Evolutionary conservation across 2,329 filamentous ascomycete species (phyloP).

Genomic region (Alternaria conjuncta): DNA sequence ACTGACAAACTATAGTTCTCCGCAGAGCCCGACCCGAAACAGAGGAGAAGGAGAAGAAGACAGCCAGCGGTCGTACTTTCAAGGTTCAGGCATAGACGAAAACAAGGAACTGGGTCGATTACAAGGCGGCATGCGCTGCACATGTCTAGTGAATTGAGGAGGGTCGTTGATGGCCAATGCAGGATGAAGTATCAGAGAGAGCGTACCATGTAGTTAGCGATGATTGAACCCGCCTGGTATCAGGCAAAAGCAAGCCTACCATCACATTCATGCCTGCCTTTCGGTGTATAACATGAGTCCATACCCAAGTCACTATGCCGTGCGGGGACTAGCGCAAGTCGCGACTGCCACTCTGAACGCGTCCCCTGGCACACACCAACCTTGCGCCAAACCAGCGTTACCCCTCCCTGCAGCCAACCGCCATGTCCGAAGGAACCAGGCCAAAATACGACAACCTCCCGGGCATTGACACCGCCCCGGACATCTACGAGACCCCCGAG

Average conservation of each 20-base stretch:
- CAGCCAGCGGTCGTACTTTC: conserved; percentile 94
- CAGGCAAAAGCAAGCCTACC: background rate
- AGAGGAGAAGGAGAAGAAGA: conserved; percentile 98
- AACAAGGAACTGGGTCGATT: background rate
- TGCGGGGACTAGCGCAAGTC: conserved; percentile 15
- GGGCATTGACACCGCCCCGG: conserved; percentile 77
- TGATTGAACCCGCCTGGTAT: background rate
- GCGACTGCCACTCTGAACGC: conserved; percentile 28
- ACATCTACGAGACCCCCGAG: conserved; percentile 96
- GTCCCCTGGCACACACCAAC: conserved; percentile 16
- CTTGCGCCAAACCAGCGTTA: conserved; percentile 10
- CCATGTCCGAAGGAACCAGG: conserved; percentile 42
- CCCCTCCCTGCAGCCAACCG: conserved; percentile 5
- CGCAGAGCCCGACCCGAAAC: conserved; percentile 93
- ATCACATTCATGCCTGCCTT: background rate
- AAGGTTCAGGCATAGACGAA: conserved; percentile 59
- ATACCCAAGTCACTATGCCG: conserved; percentile 1
- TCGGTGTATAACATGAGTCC: background rate
- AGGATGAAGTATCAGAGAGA: background rate
- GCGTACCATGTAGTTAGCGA: background rate
- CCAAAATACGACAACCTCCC: conserved; percentile 59
- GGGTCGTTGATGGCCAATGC: background rate
- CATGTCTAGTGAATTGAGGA: background rate
- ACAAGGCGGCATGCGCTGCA: background rate
- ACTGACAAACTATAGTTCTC: conserved; percentile 70